Evolutionary conservation across 1,284 basidiomycete species (phyloP).

Genomic region (Filobasidium uniguttulatum): DNA sequence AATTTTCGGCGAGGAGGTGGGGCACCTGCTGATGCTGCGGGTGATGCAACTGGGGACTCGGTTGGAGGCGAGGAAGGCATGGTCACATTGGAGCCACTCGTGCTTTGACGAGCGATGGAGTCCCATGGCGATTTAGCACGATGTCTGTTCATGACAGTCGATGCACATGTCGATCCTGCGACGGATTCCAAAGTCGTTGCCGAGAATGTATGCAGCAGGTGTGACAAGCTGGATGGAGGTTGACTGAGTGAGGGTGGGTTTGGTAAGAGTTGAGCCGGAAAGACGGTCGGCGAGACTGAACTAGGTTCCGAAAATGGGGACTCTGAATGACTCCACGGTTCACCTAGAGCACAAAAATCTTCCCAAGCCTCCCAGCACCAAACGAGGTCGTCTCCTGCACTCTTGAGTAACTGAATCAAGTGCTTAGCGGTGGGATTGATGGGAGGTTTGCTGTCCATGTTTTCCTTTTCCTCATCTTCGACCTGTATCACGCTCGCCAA

Average conservation of each 20-base stretch:
- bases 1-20: slow-evolving; percentile 4
- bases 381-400: slow-evolving; percentile 60
- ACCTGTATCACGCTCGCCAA: background rate
- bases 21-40: slow-evolving; percentile 4
- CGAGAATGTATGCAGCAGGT: slow-evolving; percentile 6
- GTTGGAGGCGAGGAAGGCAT: slow-evolving; percentile 9
- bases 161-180: background rate
- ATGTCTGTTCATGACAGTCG: no score
- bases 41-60: slow-evolving; percentile 7
- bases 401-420: slow-evolving; percentile 53
- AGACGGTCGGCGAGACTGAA: background rate
- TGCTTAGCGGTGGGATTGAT: no score
- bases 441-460: slow-evolving; percentile 55
- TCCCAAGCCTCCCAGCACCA: slow-evolving; percentile 90
- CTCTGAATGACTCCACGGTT: background rate
- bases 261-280: background rate
- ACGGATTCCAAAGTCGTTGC: slow-evolving; percentile 8
- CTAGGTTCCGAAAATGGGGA: background rate
- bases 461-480: slow-evolving; percentile 1
- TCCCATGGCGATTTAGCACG: background rate
- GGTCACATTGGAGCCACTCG: background rate
- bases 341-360: slow-evolving; percentile 60
- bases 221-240: background rate
- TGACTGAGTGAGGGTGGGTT: background rate
- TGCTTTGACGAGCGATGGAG: background rate